Base-by-base conservation (phyloP, 495 filamentous ascomycete species). In the Penicillium diatomitis region DNA sequence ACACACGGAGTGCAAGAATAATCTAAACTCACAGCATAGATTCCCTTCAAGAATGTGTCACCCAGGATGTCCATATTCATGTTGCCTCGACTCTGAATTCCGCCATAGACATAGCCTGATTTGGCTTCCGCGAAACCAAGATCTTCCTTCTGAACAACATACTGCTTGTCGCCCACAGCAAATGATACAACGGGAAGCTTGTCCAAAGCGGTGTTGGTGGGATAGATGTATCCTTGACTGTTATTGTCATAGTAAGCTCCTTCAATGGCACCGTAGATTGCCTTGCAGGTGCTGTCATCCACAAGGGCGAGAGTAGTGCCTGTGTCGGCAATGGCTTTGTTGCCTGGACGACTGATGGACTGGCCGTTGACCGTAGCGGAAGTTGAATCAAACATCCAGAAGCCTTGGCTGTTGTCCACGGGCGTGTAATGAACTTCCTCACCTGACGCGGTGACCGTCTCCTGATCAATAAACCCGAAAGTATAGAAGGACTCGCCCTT, bases 321-420 rank as follows among this genome's bases (percentile, higher is more conserved):
- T 3, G 86, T 90, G 63, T 90, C 86, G 41, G 82, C 84, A 49
- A 90, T 88, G 46, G 86, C 84, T n/a, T 70, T 85, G 67, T 88
- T 90, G 29, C 74, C 75, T n/a, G 71, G 58, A 7, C 77, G 73
- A 4, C 61, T 20, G 41, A 86, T 63, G 5, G 70, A 69, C 53
- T 81, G 73, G 53, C 81, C 82, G 54, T 81, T 80, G 41, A 90
- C 68, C 4, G 73, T 75, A 34, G 73, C 76, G 8, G 78, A 80
- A 41, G 75, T 64, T 32, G 81, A 85, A 28, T 73, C 55, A 60
- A 90, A 82, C 65, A 75, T 65, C 86, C 86, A 90, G 67, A 87
- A 87, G 27, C 86, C 86, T 36, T 84, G 62, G 8, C 75, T 79
- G 46, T 78, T 84, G 66, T 89, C 84, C 45, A 90, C 61, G 31